Conservation (phyloP, 1,284 basidiomycete genomes). For the Cryptococcus wingfieldii region DNA sequence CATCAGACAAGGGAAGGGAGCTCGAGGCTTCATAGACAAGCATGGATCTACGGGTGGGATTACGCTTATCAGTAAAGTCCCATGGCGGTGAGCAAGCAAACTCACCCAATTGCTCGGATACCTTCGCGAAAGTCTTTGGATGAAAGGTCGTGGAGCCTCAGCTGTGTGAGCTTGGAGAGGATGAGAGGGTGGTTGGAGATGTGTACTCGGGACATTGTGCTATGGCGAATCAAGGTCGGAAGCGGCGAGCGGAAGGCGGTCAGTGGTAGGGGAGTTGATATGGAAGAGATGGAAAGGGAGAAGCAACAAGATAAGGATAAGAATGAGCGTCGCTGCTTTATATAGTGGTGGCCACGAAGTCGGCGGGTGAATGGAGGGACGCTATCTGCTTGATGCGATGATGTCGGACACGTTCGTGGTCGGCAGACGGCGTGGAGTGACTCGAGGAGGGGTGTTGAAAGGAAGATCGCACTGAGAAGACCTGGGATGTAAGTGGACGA, state of each 20-base stretch:
- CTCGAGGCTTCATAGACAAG: slow-evolving; percentile 38
- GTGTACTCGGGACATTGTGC: slow-evolving; percentile 17
- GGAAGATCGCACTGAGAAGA: not conserved
- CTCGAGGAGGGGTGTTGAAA: not conserved
- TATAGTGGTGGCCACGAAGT: too few species aligned
- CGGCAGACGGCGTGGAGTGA: too few species aligned
- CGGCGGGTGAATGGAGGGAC: too few species aligned
- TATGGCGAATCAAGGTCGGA: not conserved
- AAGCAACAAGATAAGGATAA: not conserved
- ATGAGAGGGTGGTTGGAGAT: slow-evolving; percentile 40
- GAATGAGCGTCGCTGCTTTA: too few species aligned
- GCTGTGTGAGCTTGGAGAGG: slow-evolving; percentile 38
- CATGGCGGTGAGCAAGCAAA: not conserved
- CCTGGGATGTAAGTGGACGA: too few species aligned
- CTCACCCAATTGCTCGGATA: slow-evolving; percentile 35
- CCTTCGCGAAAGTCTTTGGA: slow-evolving; percentile 42
- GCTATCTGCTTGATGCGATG: not conserved
- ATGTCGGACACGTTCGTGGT: not conserved
- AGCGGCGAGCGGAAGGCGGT: too few species aligned
- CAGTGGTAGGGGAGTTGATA: too few species aligned
- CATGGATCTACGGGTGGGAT: slow-evolving; percentile 27
- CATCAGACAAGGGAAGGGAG: slow-evolving; percentile 27
- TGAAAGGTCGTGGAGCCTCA: slow-evolving; percentile 42
- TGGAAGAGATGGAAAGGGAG: not conserved
- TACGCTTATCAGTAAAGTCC: not conserved